phyloP scores from a whole-genome alignment of 2,329 filamentous ascomycete genomes.

The Zasmidium angulare region DNA sequence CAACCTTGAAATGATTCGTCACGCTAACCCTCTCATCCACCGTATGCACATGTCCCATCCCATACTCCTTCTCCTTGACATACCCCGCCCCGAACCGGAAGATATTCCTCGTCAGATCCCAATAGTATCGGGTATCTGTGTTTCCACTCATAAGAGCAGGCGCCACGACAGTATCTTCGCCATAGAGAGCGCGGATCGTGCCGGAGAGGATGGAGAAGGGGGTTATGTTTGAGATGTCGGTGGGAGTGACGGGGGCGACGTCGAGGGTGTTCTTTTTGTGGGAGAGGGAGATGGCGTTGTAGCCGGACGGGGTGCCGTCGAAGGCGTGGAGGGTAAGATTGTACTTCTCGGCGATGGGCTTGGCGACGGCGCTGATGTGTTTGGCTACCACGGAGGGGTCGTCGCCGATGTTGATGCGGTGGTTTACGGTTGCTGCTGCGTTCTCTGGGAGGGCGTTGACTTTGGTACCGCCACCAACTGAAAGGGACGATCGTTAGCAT shows the following conservation, averaged over 20 bases:
- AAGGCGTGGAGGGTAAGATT: constrained; percentile 52
- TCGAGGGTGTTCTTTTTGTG: constrained; percentile 27
- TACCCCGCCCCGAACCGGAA: constrained; percentile 39
- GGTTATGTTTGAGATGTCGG: constrained; percentile 35
- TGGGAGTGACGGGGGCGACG: constrained; percentile 37
- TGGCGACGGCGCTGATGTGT: constrained; percentile 49
- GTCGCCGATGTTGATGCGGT: constrained; percentile 58
- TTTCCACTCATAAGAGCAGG: constrained; percentile 40
- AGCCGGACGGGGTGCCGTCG: constrained; percentile 39
- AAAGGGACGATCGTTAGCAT: background rate
- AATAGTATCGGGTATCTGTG: constrained; percentile 37
- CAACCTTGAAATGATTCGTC: constrained; percentile 44
- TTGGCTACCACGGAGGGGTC: constrained; percentile 47
- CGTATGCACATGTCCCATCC: constrained; percentile 35
- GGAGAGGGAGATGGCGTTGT: constrained; percentile 33
- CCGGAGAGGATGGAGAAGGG: constrained; percentile 40
- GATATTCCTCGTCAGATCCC: constrained; percentile 37
- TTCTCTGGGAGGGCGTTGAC: constrained; percentile 60
- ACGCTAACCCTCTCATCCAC: constrained; percentile 37
- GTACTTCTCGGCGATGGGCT: constrained; percentile 50
- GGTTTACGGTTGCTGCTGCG: constrained; percentile 54
- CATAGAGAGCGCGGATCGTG: constrained; percentile 46
- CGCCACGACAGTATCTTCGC: constrained; percentile 39
- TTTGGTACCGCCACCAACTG: constrained; percentile 51
- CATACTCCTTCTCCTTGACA: constrained; percentile 29